Base-by-base conservation (phyloP, 441 rosid genomes). In the California macrophylla region DNA sequence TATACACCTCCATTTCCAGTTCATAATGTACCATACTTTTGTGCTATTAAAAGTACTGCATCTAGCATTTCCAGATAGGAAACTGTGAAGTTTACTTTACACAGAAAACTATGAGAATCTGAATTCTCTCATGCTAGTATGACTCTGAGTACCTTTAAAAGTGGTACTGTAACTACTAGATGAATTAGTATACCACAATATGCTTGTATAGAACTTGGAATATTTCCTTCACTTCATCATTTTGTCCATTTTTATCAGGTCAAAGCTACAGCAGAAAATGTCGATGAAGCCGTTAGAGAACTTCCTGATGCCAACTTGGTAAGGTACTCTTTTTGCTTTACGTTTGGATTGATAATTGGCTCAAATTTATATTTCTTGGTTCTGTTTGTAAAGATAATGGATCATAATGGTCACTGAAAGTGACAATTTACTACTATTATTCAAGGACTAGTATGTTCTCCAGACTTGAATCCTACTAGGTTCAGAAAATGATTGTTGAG, bases 251-350 rank as follows among this genome's bases (percentile, higher is more conserved):
- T 36, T 64, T 58, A 72, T 75, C 82, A 94, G 99, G 89, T 92
- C 71, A 94, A 87, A 83, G 79, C 80, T 82, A 89, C 99, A 6
- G 99, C 99, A 58, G 96, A 89, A 78, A 90, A 87, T 80, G 89
- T 94, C 47, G 93, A 90, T 77, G 99, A 86, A 1, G 99, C 99
- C 8, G 94, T 82, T 62, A 83, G 93, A 82, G 99, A 94, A 82
- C 96, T 94, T 85, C 99, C 99, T 3, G 99, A 94, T 72, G 99
- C 99, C 74, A 92, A 94, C 79, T 71, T 69, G 94, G 99, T 92
- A 85, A 80, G 94, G 87, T 79, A 80, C 81, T 85, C 82, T 42
- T 75, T 77, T 70, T 80, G 34, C 73, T 80, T 75, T 76, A 47
- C 73, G 47, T 38, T 71, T 40, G 64, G 73, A 73, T 30, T 74